Base-by-base conservation (phyloP, 805 yeast genomes). In the Candida taoyuanica region DNA sequence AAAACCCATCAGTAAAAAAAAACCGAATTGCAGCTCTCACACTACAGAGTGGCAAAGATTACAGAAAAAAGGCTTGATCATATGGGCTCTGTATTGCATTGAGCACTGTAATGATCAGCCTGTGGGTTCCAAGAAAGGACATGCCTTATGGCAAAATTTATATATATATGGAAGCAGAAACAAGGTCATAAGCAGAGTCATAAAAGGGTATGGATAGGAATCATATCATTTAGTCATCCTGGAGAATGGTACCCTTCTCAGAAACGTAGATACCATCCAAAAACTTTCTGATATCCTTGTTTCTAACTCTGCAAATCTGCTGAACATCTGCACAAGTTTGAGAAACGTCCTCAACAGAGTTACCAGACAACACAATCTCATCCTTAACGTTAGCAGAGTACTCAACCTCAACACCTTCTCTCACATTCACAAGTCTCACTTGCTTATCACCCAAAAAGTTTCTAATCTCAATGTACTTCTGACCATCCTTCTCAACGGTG, bases 231-330 rank as follows among this genome's bases (percentile, higher is more conserved):
- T 62, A 65, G 19, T 56, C 58, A 29, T 81, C 89, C 68, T 81
- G 85, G 53, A 72, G 84, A 66, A 91, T 76, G 69, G 75, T 74
- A 64, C 96, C 95, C 74, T 84, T 85, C 75, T 85, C 93, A 55
- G 97, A 89, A 63, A 91, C 98, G 72, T 91, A 91, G 76, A 91
- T 89, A 88, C 99, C 99, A 73, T 94, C 98, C 80, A 93, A 84
- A 81, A 91, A 91, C 81, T 91, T 91, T 76, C 98, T 86, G 88
- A 93, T 91, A 93, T 91, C 98, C 89, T 93, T 93, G 93, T 91
- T 91, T 80, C 96, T 85, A 67, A 88, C 98, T 71, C 94, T 81
- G 79, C 97, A 88, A 71, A 79, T 79, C 77, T 91, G 98, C 74
- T 91, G 96, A 62, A 93, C 78, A 67, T 88, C 96, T 63, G 98